Conservation (phyloP, 1,139 yeast genomes). For the Hanseniaspora gamundiae region DNA sequence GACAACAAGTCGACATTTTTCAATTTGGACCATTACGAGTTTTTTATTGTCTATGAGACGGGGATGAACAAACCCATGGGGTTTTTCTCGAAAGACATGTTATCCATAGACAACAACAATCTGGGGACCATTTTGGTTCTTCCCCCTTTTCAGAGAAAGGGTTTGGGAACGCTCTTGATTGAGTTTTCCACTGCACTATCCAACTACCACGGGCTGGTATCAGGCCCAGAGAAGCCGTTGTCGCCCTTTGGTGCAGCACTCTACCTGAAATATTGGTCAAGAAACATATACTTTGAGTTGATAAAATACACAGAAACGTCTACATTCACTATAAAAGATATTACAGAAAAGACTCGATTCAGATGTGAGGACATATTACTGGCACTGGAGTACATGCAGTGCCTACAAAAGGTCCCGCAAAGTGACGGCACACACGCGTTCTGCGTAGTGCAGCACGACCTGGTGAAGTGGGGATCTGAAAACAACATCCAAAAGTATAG, state of each 20-base stretch:
- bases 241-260: conserved; percentile 69
- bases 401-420: conserved; percentile 25
- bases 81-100: conserved; percentile 76
- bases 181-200: conserved; percentile 76
- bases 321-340: conserved; percentile 35
- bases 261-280: conserved; percentile 71
- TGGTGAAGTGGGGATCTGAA: conserved; percentile 6
- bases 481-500: conserved; percentile 1
- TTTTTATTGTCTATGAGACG: conserved; percentile 56
- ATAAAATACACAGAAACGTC: conserved; percentile 23
- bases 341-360: conserved; percentile 55
- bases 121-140: conserved; percentile 83
- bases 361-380: conserved; percentile 55
- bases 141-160: conserved; percentile 80
- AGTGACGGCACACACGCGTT: conserved; percentile 10
- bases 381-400: conserved; percentile 51
- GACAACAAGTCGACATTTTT: conserved; percentile 85
- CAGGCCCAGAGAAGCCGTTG: conserved; percentile 90
- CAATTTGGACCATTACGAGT: conserved; percentile 66
- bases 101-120: conserved; percentile 77
- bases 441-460: conserved; percentile 14
- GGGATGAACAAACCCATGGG: conserved; percentile 54
- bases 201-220: conserved; percentile 38
- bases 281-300: conserved; percentile 32
- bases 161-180: conserved; percentile 66